Conservation (phyloP, 257 asterid species). For the Cynanchum wilfordii region DNA sequence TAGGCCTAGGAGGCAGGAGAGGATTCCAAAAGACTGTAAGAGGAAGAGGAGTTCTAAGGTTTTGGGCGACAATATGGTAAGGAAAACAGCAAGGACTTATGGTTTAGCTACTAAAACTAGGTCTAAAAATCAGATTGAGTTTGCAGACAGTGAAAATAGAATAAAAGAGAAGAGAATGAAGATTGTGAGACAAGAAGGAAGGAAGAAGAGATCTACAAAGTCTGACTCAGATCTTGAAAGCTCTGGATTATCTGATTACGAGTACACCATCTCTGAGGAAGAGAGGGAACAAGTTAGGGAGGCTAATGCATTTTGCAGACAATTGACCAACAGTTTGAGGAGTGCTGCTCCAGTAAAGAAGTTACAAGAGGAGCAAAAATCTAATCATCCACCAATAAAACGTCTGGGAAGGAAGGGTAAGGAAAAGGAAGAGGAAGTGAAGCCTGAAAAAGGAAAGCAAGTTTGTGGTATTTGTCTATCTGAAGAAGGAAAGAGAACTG, state of each 20-base stretch:
- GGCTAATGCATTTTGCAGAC: conserved; percentile 49
- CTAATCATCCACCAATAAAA: conserved; percentile 34
- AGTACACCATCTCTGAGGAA: conserved; percentile 79
- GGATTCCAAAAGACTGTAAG: conserved; percentile 16
- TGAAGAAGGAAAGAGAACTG: conserved; percentile 71
- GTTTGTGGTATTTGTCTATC: conserved; percentile 91
- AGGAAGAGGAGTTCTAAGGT: conserved; percentile 28
- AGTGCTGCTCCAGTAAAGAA: conserved; percentile 33
- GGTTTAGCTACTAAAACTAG: conserved; percentile 25
- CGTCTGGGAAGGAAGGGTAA: conserved; percentile 55
- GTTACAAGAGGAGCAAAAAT: conserved; percentile 29
- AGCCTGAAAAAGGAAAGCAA: conserved; percentile 59
- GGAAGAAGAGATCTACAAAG: conserved; percentile 35
- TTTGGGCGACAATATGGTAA: conserved; percentile 27
- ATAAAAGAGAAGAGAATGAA: conserved; percentile 33
- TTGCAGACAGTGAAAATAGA: conserved; percentile 19
- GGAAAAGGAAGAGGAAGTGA: conserved; percentile 51
- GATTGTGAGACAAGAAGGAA: conserved; percentile 31
- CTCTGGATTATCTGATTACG: conserved; percentile 60
- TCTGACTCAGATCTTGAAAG: conserved; percentile 73
- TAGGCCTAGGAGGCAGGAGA: conserved; percentile 18
- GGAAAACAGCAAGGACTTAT: conserved; percentile 24
- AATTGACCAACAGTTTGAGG: conserved; percentile 37
- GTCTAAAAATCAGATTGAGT: conserved; percentile 27
- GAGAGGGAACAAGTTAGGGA: conserved; percentile 87